A percentile compares a stretch with the other conserved stretches of the same genome.
These are phyloP conservation scores for Nemania serpens DNA, from an alignment of 2,329 filamentous ascomycete genomes.

Conservation along the genomic window DNA sequence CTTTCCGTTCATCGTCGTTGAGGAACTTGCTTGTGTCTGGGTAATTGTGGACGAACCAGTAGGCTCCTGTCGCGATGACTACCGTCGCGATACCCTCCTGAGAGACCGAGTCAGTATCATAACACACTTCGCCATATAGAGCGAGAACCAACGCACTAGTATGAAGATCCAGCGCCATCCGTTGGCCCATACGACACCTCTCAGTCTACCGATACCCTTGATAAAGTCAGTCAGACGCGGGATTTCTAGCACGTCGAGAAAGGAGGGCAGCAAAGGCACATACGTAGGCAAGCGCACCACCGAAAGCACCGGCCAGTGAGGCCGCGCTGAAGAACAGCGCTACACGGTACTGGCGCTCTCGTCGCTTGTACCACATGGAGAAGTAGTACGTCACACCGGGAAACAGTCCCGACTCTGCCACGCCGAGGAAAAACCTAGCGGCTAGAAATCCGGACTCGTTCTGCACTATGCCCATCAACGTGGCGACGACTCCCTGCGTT, in stretches of 20 bases:
- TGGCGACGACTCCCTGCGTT: slow-evolving; percentile 54
- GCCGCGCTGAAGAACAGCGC: slow-evolving; percentile 62
- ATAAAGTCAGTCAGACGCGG: slow-evolving; percentile 3
- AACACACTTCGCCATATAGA: neutral
- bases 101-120: slow-evolving; percentile 48
- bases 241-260: neutral
- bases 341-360: slow-evolving; percentile 59
- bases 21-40: slow-evolving; percentile 64
- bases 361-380: slow-evolving; percentile 60
- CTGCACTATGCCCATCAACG: slow-evolving; percentile 54
- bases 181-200: slow-evolving; percentile 54
- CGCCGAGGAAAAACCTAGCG: slow-evolving; percentile 60
- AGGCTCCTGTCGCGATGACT: slow-evolving; percentile 53
- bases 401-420: slow-evolving; percentile 58
- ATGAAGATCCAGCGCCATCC: slow-evolving; percentile 67
- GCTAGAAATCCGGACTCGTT: slow-evolving; percentile 57
- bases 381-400: slow-evolving; percentile 47
- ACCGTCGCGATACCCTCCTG: slow-evolving; percentile 62
- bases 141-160: slow-evolving; percentile 46
- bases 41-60: slow-evolving; percentile 70
- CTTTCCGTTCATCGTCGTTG: slow-evolving; percentile 56
- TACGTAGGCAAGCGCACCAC: slow-evolving; percentile 60
- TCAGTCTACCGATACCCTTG: slow-evolving; percentile 59
- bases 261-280: slow-evolving; percentile 20
- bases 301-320: slow-evolving; percentile 60